Evolutionary conservation across 148 eudicot species (phyloP).

Genomic region (Camellia lanceoleosa): DNA sequence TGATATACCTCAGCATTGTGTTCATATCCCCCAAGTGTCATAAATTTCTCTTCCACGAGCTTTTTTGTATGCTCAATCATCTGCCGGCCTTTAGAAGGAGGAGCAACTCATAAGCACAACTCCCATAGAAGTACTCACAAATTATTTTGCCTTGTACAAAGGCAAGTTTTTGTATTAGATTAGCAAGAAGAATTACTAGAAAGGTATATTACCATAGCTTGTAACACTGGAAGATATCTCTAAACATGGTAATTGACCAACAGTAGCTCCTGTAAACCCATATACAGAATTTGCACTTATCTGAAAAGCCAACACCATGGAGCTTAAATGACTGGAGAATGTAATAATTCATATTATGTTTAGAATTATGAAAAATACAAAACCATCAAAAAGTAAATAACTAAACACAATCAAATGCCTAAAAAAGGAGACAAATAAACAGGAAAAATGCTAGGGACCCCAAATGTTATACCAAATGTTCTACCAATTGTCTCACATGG

Average conservation of each 20-base stretch:
- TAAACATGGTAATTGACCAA: slow-evolving; percentile 92
- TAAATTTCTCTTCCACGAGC: slow-evolving; percentile 92
- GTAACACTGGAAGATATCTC: slow-evolving; percentile 99
- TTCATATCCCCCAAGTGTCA: slow-evolving; percentile 68
- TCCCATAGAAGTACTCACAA: background rate
- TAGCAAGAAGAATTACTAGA: slow-evolving; percentile 5
- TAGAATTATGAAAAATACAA: slow-evolving; percentile 1
- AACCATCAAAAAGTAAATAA: background rate
- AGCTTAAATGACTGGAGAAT: slow-evolving; percentile 7
- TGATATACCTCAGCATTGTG: slow-evolving; percentile 88
- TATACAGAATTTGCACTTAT: slow-evolving; percentile 99
- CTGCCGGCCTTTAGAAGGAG: slow-evolving; percentile 68
- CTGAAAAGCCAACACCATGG: slow-evolving; percentile 45
- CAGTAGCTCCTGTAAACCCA: slow-evolving; percentile 97
- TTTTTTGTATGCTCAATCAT: slow-evolving; percentile 97
- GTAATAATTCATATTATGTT: background rate
- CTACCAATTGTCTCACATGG: too few species aligned
- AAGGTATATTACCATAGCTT: slow-evolving; percentile 75
- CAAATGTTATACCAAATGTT: too few species aligned
- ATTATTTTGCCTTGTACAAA: background rate
- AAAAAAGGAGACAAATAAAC: background rate
- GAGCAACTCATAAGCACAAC: slow-evolving; percentile 19
- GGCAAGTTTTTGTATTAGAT: background rate
- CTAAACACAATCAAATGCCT: background rate
- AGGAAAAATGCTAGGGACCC: too few species aligned